Evolutionary conservation across 805 yeast genomes (phyloP).

Genomic region (Tetrapisispora fleetii): DNA sequence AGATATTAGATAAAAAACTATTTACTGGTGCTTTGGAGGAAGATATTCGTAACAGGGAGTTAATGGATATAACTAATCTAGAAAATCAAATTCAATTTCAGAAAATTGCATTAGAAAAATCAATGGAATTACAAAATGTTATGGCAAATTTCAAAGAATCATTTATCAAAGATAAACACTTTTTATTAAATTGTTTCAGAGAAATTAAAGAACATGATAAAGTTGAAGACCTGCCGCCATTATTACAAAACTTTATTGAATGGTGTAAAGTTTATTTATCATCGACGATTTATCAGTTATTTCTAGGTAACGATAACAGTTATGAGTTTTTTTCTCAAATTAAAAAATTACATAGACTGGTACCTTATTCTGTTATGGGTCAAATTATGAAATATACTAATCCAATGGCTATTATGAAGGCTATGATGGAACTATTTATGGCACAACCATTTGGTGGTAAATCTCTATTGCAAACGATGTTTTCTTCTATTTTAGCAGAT

Average conservation of each 20-base stretch:
- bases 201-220: constrained; percentile 51
- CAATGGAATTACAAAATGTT: constrained; percentile 42
- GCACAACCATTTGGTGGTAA: constrained; percentile 65
- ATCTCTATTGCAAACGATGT: constrained; percentile 63
- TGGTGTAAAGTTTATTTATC: constrained; percentile 80
- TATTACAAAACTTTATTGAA: constrained; percentile 60
- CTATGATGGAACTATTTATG: constrained; percentile 70
- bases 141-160: constrained; percentile 51
- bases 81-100: constrained; percentile 67
- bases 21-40: constrained; percentile 32
- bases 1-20: constrained; percentile 17
- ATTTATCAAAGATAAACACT: constrained; percentile 41
- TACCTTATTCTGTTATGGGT: constrained; percentile 73
- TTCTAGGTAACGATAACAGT: constrained; percentile 73
- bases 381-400: constrained; percentile 75
- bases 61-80: constrained; percentile 50
- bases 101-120: constrained; percentile 50
- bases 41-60: constrained; percentile 51
- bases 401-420: constrained; percentile 75
- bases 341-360: constrained; percentile 57
- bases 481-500: constrained; percentile 63
- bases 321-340: constrained; percentile 65
- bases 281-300: constrained; percentile 70
- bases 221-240: constrained; percentile 52
- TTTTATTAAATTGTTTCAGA: constrained; percentile 49